Evolutionary conservation across 1,139 yeast species (phyloP), one percentile per base, ranked within the genome.

Genomic region (Yamadazyma triangularis): DNA sequence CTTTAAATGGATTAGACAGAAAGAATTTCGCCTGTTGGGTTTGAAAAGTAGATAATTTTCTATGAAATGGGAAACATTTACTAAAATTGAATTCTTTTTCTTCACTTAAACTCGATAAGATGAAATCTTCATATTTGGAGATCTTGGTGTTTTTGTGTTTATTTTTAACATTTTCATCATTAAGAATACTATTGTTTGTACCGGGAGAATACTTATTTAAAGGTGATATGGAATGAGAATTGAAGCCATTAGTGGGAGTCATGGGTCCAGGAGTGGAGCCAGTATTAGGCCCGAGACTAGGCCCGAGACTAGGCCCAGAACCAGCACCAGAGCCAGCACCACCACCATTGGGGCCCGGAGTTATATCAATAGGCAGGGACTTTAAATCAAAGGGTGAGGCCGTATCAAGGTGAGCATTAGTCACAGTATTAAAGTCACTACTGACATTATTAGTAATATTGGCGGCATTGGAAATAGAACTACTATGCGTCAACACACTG

Each of bases 1-100:
- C 58, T 37, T 70, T 63, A 40, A 72, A 58, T 27, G 63, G 48
- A 13, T 47, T 43, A 24, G 44, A 47, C 2, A 57, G 66, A 46
- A 52, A 62, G 31, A 77, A 60, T 35, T 64, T 69, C 22, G 70
- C 52, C 18, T 77, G 76, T 42, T 80, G 89, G 0, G 91, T 80
- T 14, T 73, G 70, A 51, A 72, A 80, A 23, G 79, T 77, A 25
- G 73, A 67, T 31, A 78, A 66, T 47, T 81, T 80, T 34, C 95
- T 64, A 51, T 83, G 85, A 35, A 79, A 74, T 2, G 96, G 96
- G 58, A 86, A 88, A 45, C 93, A 85, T 46, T 79, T 81, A 12
- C 80, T 77, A 54, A 79, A 86, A 35, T 79, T 69, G 41, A 73
- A 66, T 51, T 85, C 94, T 38, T 73, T 72, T 28, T 61, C 61